Percentiles rank a stretch among this genome's conserved stretches.
Conservation (phyloP, 495 filamentous ascomycete species). For the Hyaloscypha variabilis region DNA sequence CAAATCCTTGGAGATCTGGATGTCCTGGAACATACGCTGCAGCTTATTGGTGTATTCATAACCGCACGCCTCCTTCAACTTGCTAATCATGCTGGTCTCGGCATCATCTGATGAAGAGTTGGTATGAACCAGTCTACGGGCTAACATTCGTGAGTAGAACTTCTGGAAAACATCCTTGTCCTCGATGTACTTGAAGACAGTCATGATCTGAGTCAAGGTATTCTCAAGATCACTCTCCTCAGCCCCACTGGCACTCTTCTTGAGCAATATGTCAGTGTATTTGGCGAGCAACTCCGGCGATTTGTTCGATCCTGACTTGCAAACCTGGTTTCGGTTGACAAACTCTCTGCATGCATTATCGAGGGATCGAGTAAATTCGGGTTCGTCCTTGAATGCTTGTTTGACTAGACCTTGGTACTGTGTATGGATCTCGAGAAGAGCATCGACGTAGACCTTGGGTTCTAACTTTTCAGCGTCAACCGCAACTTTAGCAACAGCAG, state of each 20-base stretch:
- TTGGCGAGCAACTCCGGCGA: conserved; percentile 94
- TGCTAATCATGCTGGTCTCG: conserved; percentile 99
- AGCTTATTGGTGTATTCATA: conserved; percentile 99
- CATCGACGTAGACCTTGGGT: conserved; percentile 95
- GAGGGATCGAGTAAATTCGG: conserved; percentile 94
- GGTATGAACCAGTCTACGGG: conserved; percentile 90
- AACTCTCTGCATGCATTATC: conserved; percentile 98
- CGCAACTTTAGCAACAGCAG: conserved; percentile 89
- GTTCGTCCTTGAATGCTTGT: conserved; percentile 90
- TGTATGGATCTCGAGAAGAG: conserved; percentile 89
- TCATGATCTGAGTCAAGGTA: conserved; percentile 95
- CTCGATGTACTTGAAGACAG: conserved; percentile 99
- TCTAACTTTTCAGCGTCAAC: conserved; percentile 88
- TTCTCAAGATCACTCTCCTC: conserved; percentile 94
- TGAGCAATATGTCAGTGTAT: conserved; percentile 91
- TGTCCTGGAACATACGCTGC: conserved; percentile 99
- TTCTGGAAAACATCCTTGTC: conserved; percentile 99
- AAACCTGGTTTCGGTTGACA: conserved; percentile 95
- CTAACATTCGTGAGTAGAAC: conserved; percentile 96
- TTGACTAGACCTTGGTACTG: conserved; percentile 91
- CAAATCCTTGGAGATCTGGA: conserved; percentile 97
- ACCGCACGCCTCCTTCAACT: conserved; percentile 97
- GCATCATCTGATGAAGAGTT: conserved; percentile 96
- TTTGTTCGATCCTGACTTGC: conserved; percentile 86
- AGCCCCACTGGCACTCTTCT: conserved; percentile 86